phyloP scores from a whole-genome alignment of 352 stramenopile genomes.

The Thalassiosira hispida region DNA sequence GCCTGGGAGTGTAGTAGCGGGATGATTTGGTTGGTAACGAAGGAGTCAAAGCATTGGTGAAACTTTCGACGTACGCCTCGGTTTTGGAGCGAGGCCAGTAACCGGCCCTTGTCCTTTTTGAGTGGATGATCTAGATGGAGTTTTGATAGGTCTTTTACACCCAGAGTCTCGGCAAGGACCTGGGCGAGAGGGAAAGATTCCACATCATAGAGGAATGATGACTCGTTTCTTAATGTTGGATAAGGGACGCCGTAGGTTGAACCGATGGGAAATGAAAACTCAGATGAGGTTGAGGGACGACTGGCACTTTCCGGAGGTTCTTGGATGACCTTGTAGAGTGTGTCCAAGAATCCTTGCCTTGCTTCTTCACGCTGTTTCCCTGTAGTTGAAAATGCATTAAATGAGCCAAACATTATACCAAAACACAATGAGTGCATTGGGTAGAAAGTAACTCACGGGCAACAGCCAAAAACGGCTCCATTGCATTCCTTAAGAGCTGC shows the following conservation, averaged over 20 bases:
- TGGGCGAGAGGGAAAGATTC: slow-evolving; percentile 68
- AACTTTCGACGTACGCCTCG: slow-evolving; percentile 48
- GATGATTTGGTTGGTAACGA: slow-evolving; percentile 75
- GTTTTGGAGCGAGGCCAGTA: slow-evolving; percentile 55
- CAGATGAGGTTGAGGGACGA: slow-evolving; percentile 15
- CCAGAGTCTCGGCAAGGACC: slow-evolving; percentile 66
- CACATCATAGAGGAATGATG: slow-evolving; percentile 73
- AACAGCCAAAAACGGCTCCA: slow-evolving; percentile 57
- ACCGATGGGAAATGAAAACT: slow-evolving; percentile 53
- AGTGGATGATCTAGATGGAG: slow-evolving; percentile 58
- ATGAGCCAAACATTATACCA: neutral
- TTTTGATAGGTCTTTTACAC: slow-evolving; percentile 61
- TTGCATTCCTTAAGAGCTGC: slow-evolving; percentile 39
- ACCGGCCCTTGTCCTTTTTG: slow-evolving; percentile 43
- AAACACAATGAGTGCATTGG: neutral
- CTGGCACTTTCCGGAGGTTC: neutral
- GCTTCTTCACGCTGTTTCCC: slow-evolving; percentile 47
- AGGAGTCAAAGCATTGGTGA: slow-evolving; percentile 73
- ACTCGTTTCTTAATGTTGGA: slow-evolving; percentile 59
- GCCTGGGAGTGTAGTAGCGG: slow-evolving; percentile 73
- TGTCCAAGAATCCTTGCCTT: slow-evolving; percentile 44
- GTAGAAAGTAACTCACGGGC: slow-evolving; percentile 59
- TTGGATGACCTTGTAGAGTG: slow-evolving; percentile 31
- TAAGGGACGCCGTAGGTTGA: slow-evolving; percentile 72
- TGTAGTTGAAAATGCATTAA: too few relatives aligned